Conservation (phyloP, 129 eudicot genomes). For the Ambrosia trifida region DNA sequence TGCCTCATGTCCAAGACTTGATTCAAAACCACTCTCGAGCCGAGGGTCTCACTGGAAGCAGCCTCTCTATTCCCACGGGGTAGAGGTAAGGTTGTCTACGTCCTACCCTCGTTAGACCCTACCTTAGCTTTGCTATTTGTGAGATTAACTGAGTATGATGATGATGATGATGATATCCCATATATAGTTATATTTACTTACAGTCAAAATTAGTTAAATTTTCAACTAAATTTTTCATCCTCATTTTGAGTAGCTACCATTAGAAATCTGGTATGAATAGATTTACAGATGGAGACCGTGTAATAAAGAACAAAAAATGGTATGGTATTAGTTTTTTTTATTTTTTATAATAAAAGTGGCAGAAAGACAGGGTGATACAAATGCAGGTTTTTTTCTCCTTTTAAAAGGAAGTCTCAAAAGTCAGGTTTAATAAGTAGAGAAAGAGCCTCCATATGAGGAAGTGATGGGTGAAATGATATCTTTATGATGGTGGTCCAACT, state of each 20-base stretch:
- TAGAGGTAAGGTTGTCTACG: too few species aligned
- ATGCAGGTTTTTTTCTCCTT: conserved; percentile 14
- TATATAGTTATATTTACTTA: too few species aligned
- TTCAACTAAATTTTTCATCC: too few species aligned
- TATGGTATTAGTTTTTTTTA: background rate
- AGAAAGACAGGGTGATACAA: background rate
- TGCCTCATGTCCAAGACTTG: too few species aligned
- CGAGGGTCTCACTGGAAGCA: too few species aligned
- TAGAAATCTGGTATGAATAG: background rate
- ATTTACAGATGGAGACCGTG: background rate
- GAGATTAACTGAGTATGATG: too few species aligned
- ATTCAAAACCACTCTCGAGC: too few species aligned
- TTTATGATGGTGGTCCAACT: conserved; percentile 36
- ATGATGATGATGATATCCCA: too few species aligned
- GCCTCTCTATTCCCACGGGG: too few species aligned
- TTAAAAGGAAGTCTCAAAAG: conserved; percentile 1
- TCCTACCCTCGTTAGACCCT: too few species aligned
- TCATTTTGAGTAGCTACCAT: background rate
- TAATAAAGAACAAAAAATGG: background rate
- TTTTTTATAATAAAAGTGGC: background rate
- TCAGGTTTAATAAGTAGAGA: conserved; percentile 7
- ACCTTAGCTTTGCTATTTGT: too few species aligned
- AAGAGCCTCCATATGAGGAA: conserved; percentile 21
- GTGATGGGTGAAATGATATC: conserved; percentile 34
- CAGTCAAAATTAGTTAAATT: too few species aligned